Evolutionary conservation across 768 basidiomycete genomes (phyloP).

Genomic region (Mycena kentingensis): DNA sequence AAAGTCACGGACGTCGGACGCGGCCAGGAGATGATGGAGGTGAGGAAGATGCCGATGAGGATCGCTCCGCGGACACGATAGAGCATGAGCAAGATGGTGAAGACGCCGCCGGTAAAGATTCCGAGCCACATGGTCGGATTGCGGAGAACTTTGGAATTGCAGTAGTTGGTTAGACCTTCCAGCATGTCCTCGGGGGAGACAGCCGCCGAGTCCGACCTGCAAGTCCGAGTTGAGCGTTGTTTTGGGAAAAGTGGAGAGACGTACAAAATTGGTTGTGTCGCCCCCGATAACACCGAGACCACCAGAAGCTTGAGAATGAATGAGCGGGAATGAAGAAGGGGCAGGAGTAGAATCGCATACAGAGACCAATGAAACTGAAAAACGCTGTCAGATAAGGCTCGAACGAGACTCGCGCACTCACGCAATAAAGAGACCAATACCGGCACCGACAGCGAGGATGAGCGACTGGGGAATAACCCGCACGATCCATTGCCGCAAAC

Average conservation of each 20-base stretch:
- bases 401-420: conserved; percentile 37
- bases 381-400: conserved; percentile 14
- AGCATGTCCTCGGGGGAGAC: conserved; percentile 53
- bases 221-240: too few relatives aligned
- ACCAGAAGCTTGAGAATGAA: conserved; percentile 46
- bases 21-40: conserved; percentile 85
- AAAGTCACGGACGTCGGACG: conserved; percentile 78
- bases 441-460: conserved; percentile 81
- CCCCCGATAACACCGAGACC: conserved; percentile 81
- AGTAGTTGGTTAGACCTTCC: conserved; percentile 56
- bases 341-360: conserved; percentile 38
- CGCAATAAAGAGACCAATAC: conserved; percentile 88
- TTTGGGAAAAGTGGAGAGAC: too few relatives aligned
- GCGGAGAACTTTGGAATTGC: conserved; percentile 62
- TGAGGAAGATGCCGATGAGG: conserved; percentile 80
- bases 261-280: conserved; percentile 65
- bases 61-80: conserved; percentile 85
- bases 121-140: conserved; percentile 88
- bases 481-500: conserved; percentile 87
- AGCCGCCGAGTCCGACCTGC: conserved; percentile 82
- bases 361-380: conserved; percentile 68
- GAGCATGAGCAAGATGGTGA: conserved; percentile 80
- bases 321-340: background rate
- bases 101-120: conserved; percentile 77
- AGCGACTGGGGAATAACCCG: conserved; percentile 88